These are phyloP conservation scores for Penicillium goetzii DNA, from an alignment of 495 filamentous ascomycete species.

Conservation along the genomic window DNA sequence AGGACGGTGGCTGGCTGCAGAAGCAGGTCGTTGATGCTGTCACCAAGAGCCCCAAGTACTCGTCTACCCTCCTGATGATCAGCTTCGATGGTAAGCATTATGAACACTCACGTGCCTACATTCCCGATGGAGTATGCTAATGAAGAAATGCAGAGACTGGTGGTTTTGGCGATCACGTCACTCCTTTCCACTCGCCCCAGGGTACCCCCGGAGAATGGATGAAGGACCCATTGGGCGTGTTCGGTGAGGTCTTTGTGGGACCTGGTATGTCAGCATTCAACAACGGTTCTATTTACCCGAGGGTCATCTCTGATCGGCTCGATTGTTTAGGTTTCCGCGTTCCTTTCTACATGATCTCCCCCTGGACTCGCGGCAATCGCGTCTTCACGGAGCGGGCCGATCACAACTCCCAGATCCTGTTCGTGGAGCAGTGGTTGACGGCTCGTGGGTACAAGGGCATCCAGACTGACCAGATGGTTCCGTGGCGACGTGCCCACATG, in stretches of 20 bases:
- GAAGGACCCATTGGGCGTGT: constrained; percentile 51
- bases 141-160: constrained; percentile 45
- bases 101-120: background rate
- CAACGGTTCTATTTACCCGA: background rate
- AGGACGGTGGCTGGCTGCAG: constrained; percentile 61
- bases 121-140: constrained; percentile 13
- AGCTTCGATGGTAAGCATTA: constrained; percentile 50
- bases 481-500: constrained; percentile 59
- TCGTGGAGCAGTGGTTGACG: constrained; percentile 56
- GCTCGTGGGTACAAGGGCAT: constrained; percentile 55
- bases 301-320: background rate
- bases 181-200: constrained; percentile 55
- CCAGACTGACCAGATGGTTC: constrained; percentile 51
- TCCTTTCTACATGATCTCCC: constrained; percentile 59
- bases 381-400: constrained; percentile 61
- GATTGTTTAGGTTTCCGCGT: constrained; percentile 47
- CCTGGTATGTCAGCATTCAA: constrained; percentile 42
- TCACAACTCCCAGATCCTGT: constrained; percentile 61
- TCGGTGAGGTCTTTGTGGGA: constrained; percentile 54
- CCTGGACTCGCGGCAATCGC: constrained; percentile 58
- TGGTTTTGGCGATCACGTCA: constrained; percentile 59
- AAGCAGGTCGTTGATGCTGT: constrained; percentile 58
- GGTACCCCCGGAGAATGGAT: constrained; percentile 60
- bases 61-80: constrained; percentile 54
- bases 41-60: constrained; percentile 52